Evolutionary conservation across 805 yeast species (phyloP), one percentile per base, ranked within the genome.

Genomic region (Zygotorulaspora sp.): DNA sequence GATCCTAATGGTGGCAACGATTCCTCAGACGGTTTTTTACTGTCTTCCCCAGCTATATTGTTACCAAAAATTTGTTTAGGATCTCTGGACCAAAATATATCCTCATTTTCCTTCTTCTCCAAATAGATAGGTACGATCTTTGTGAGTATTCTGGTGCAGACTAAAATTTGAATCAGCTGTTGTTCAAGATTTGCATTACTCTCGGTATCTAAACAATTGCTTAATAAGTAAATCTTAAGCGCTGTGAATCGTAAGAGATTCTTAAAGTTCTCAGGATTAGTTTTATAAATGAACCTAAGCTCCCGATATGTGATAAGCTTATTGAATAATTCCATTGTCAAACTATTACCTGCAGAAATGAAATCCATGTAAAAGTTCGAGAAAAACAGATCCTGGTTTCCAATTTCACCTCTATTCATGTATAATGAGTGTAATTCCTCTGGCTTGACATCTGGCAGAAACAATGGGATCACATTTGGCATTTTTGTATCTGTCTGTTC

Each of bases 91-190:
- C 58, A 53, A 30, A 48, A 49, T 12, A 49, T 35, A 19, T 49
- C 49, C n/a, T 30, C 36, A 16, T 36, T 35, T 16, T 21, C 17
- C 12, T 33, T 32, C n/a, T 57, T 63, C 59, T 88, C 95, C 51
- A 73, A 83, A 5, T 81, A 53, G 32, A 76, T 71, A 0, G 96
- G 96, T 14, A 83, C 45, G 3, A 83, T 37, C 43, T 77, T 73
- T 2, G 85, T 75, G 27, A 89, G 58, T 4, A 83, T 57, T 24
- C 96, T 70, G 5, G 81, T 49, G 49, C 86, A 78, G 42, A 77
- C 80, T 32, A 83, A 61, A 8, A 79, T 52, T 44, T 75, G 40
- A 30, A 40, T 27, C 28, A 51, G 32, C 32, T 45, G 41, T 10
- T 29, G 26, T 25, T 43, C 42, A 30, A 44, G 32, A 18, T 30